A percentile compares a stretch with the other conserved stretches of the same genome.
These are phyloP conservation scores for Debaryomyces robertsiae DNA, from an alignment of 1,139 yeast genomes.

Conservation along the genomic window DNA sequence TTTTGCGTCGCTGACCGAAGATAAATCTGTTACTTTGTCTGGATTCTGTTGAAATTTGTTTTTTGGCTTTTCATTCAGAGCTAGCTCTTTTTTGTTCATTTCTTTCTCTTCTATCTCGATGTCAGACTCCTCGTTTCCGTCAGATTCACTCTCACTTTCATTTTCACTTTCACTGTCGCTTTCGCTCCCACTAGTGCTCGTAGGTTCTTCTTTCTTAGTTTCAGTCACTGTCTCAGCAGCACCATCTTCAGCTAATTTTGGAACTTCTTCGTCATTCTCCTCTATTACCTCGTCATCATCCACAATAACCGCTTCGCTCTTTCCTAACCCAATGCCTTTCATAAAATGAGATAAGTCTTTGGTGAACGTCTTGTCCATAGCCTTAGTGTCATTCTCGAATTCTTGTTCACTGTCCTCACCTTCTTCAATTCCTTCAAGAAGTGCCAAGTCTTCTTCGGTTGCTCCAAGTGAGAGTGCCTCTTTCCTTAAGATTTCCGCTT, in stretches of 20 bases:
- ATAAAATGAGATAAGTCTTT: constrained; percentile 66
- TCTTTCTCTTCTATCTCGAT: constrained; percentile 17
- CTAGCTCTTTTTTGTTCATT: constrained; percentile 13
- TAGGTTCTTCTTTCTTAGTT: constrained; percentile 25
- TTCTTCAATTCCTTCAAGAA: constrained; percentile 51
- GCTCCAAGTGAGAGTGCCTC: constrained; percentile 76
- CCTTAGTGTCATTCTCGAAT: constrained; percentile 41
- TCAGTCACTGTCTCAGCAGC: constrained; percentile 18
- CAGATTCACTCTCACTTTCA: constrained; percentile 14
- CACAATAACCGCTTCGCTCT: constrained; percentile 36
- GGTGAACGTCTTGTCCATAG: constrained; percentile 51
- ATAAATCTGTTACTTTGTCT: constrained; percentile 52
- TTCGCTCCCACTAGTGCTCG: constrained; percentile 12
- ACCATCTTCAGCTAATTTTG: constrained; percentile 29
- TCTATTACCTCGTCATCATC: constrained; percentile 27
- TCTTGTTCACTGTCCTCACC: constrained; percentile 70
- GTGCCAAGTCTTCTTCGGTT: constrained; percentile 61
- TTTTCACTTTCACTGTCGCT: constrained; percentile 16
- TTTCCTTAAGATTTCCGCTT: constrained; percentile 53
- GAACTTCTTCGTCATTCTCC: constrained; percentile 30
- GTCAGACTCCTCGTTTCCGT: constrained; percentile 3
- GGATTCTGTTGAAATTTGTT: constrained; percentile 22
- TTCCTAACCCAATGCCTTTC: constrained; percentile 66
- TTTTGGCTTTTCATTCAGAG: constrained; percentile 5
- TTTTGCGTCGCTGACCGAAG: constrained; percentile 58